phyloP scores from a whole-genome alignment of 78 protist genomes.

The Protostelium mycophagum region DNA sequence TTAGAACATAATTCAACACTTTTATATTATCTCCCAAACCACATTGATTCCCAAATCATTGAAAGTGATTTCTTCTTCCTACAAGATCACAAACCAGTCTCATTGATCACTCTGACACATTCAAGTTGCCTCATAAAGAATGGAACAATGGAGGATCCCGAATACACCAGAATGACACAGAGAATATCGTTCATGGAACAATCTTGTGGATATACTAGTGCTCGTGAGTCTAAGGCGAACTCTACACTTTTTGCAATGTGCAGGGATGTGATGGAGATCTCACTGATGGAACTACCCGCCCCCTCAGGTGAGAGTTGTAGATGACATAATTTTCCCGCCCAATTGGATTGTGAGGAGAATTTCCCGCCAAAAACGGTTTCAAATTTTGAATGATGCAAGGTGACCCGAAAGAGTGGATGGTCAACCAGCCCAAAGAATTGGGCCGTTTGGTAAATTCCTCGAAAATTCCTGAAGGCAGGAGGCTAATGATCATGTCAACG shows the following conservation, averaged over 20 bases:
- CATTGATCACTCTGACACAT: not conserved
- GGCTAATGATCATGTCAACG: not conserved
- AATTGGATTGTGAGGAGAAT: no score
- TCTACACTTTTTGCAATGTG: not conserved
- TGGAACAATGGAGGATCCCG: no score
- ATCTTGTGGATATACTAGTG: not conserved
- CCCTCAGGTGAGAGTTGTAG: not conserved
- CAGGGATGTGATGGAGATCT: not conserved
- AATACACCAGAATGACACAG: not conserved
- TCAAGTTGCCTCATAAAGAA: not conserved
- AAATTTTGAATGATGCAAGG: not conserved
- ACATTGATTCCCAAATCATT: not conserved
- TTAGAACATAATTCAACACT: not conserved
- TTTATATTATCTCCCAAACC: not conserved
- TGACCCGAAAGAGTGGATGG: not conserved
- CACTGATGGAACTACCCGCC: not conserved
- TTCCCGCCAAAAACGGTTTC: no score
- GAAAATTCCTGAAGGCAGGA: not conserved
- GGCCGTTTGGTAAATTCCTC: not conserved
- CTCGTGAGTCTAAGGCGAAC: no score
- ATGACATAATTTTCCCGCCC: not conserved
- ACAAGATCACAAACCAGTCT: no score
- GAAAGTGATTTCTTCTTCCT: no score
- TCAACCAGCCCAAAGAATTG: not conserved
- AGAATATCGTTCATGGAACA: not conserved